Percentiles rank a stretch among this genome's conserved stretches.
phyloP scores from a whole-genome alignment of 2,329 filamentous ascomycete species.

The Xylaria sp. region DNA sequence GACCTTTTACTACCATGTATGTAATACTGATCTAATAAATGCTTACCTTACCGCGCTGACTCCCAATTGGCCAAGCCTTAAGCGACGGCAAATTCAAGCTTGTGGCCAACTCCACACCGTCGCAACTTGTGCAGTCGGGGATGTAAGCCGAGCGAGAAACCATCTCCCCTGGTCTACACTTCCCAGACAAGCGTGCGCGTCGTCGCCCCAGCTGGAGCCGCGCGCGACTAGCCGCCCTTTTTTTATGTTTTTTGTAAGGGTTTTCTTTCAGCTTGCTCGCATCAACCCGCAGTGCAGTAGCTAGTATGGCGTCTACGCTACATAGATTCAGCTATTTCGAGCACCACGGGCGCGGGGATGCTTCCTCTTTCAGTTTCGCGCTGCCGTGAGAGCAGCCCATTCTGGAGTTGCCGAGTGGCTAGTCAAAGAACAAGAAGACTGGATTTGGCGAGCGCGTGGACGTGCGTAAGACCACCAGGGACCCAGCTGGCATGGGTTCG shows the following conservation, averaged over 20 bases:
- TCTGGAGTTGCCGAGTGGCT: constrained; percentile 34
- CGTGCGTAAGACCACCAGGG: not conserved
- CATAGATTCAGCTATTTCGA: constrained; percentile 28
- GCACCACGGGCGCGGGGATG: constrained; percentile 28
- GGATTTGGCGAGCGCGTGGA: constrained; percentile 7
- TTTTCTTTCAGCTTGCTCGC: constrained; percentile 22
- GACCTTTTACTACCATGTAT: not conserved
- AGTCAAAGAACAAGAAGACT: not conserved
- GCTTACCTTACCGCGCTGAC: constrained; percentile 17
- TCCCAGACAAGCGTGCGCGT: constrained; percentile 9
- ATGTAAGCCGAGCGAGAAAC: constrained; percentile 6
- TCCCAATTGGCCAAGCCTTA: constrained; percentile 32
- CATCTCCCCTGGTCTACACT: not conserved
- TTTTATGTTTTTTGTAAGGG: constrained; percentile 11
- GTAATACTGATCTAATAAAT: constrained; percentile 6
- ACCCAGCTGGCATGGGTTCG: constrained; percentile 20
- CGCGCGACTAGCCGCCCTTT: constrained; percentile 11
- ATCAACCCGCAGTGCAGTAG: not conserved
- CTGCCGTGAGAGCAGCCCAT: constrained; percentile 19
- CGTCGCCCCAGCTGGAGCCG: constrained; percentile 17
- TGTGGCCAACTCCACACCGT: constrained; percentile 34
- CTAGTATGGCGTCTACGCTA: not conserved
- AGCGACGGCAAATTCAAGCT: constrained; percentile 29
- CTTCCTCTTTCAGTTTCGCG: constrained; percentile 31
- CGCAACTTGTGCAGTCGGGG: constrained; percentile 27